Conservation (phyloP, 2,329 filamentous ascomycete species). For the Hypomyces perniciosus region DNA sequence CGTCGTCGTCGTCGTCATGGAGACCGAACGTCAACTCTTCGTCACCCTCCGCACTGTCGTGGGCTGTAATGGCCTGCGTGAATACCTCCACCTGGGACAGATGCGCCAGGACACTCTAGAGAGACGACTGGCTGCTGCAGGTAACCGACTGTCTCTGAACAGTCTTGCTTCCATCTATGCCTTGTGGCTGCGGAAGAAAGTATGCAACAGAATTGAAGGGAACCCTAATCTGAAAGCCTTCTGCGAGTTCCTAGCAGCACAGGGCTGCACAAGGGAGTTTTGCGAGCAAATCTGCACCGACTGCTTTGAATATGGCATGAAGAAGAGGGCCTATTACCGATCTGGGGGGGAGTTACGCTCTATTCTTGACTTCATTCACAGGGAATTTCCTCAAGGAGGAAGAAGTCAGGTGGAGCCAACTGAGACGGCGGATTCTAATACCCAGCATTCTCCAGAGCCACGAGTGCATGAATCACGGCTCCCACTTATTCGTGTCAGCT, state of each 20-base stretch:
- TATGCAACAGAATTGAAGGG: neutral
- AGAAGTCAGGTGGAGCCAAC: neutral
- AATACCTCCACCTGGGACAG: slow-evolving; percentile 17
- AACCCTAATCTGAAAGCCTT: neutral
- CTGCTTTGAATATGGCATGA: neutral
- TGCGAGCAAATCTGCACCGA: slow-evolving; percentile 5
- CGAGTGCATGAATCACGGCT: no score
- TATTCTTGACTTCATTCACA: neutral
- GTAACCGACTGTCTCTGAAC: slow-evolving; percentile 6
- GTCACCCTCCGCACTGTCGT: slow-evolving; percentile 17
- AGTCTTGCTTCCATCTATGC: slow-evolving; percentile 21
- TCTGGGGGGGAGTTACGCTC: neutral
- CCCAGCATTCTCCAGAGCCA: neutral
- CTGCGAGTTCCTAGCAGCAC: neutral
- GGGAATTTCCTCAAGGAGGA: neutral
- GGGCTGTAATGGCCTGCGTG: slow-evolving; percentile 19
- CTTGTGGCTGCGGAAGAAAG: slow-evolving; percentile 23
- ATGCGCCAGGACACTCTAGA: slow-evolving; percentile 23
- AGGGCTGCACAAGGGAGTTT: slow-evolving; percentile 5
- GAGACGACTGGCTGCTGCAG: slow-evolving; percentile 14
- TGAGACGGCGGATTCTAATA: neutral
- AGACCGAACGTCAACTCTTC: slow-evolving; percentile 14
- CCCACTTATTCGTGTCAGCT: no score
- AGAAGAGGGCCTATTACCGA: neutral
- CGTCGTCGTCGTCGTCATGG: slow-evolving; percentile 15